These are phyloP conservation scores for Agaricus subrufescens DNA, from an alignment of 768 basidiomycete genomes.

Conservation along the genomic window DNA sequence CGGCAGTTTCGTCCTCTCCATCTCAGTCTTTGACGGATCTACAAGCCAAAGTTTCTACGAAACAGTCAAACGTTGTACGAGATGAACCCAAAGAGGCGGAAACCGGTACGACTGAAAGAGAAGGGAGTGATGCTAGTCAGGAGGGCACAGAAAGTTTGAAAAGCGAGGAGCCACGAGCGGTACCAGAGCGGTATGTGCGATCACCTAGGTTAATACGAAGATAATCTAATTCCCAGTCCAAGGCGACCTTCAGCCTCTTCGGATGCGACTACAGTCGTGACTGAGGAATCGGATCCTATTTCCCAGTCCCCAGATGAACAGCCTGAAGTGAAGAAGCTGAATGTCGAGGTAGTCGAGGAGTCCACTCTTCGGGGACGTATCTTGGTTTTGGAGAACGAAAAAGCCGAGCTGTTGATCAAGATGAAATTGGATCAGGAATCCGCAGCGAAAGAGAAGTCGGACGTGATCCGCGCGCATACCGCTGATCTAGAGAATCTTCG, in stretches of 20 bases:
- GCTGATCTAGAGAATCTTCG: background rate
- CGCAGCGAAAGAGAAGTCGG: background rate
- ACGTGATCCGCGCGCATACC: background rate
- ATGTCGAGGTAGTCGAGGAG: background rate
- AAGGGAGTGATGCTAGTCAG: background rate
- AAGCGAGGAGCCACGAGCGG: background rate
- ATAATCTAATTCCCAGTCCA: background rate
- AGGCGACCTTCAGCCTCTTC: constrained; percentile 3
- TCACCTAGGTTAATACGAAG: background rate
- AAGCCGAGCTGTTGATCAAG: background rate
- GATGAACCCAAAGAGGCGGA: background rate
- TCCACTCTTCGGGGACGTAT: background rate
- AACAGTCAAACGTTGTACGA: background rate
- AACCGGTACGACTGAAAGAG: background rate
- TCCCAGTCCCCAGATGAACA: background rate
- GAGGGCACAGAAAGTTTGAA: background rate
- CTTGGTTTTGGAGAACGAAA: background rate
- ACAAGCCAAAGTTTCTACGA: background rate
- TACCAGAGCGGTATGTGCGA: background rate
- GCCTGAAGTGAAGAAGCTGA: background rate
- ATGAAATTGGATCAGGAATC: background rate
- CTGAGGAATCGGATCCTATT: background rate
- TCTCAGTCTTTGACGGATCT: background rate
- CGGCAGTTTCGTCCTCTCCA: background rate
- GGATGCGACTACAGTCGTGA: background rate